A percentile compares a stretch with the other conserved stretches of the same genome.
Evolutionary conservation across 176 grass and related monocot species (phyloP).

Genomic region (Hordeum marinum): DNA sequence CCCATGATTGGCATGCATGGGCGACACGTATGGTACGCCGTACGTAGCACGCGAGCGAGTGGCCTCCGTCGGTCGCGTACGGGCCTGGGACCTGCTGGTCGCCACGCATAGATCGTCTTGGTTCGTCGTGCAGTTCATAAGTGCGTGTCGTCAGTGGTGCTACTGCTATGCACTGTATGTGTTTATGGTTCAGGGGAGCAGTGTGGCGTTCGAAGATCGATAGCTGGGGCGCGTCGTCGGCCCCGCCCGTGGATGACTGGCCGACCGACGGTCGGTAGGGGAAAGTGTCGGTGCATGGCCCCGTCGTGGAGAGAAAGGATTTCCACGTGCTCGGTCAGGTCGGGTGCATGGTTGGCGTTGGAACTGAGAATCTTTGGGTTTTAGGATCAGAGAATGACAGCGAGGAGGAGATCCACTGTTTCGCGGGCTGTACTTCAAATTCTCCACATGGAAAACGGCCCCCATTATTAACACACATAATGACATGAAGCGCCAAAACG

Average conservation of each 20-base stretch:
- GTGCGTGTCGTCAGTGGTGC: not conserved
- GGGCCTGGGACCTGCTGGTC: not conserved
- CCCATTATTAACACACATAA: not conserved
- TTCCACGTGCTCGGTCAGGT: slow-evolving; percentile 7
- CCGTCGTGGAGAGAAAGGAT: not conserved
- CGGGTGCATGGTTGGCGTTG: slow-evolving; percentile 17
- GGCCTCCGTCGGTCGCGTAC: not conserved
- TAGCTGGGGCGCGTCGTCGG: not conserved
- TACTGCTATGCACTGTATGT: not conserved
- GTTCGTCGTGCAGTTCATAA: no score
- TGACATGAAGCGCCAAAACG: not conserved
- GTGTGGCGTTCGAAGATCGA: not conserved
- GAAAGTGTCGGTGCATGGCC: slow-evolving; percentile 23
- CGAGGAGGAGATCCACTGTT: not conserved
- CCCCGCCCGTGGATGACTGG: not conserved
- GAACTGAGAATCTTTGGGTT: not conserved
- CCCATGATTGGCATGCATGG: slow-evolving; percentile 27
- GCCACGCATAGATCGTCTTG: no score
- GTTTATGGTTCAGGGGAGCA: not conserved
- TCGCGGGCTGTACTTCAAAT: not conserved
- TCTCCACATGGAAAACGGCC: not conserved
- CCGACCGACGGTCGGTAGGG: not conserved
- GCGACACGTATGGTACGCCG: not conserved
- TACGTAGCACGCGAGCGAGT: not conserved
- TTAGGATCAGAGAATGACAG: not conserved